Evolutionary conservation across 768 basidiomycete genomes (phyloP), one percentile per base, ranked within the genome.

Genomic region (Pleurotus cornucopiae): DNA sequence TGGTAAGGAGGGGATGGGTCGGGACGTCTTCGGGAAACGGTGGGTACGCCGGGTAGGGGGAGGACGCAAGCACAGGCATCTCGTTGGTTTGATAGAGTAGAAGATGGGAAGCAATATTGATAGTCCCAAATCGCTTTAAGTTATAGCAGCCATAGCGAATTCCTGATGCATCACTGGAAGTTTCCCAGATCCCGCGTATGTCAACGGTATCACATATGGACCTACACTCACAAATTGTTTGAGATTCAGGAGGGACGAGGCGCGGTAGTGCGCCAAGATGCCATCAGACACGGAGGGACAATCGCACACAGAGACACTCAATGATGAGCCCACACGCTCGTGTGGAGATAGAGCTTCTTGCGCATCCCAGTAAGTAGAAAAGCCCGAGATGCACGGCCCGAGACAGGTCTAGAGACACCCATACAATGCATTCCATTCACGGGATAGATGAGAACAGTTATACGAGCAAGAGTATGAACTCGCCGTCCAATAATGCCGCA

Each of bases 1-100:
- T 63, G 48, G 76, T 62, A 38, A 73, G 62, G 18, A 78, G 65
- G 1, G 74, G 69, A 54, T 71, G 69, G 14, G 71, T 70, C 7
- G 71, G 68, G 16, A 71, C 66, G 61, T 74, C 66, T 26, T 61
- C 59, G 4, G 76, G 74, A 63, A 77, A 78, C 68, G 67, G 7
- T 61, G 67, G 25, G 61, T 49, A 18, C 43, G 63, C 34, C 11
- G 30, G 30, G 30, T 34, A 34, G 6, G 30, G 30, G 7, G 30
- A 45, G 45, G 56, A 46, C 34, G 60, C 61, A 13, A 66, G 62
- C 65, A 67, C 69, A 53, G 56, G 59, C 54, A 58, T 49, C 48
- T 18, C 43, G 30, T 25, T 25, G 23, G 23, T 25, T 25, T 5
- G 23, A 6, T 25, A 34, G 30, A 34, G 30, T 34, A 11, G 11